A percentile compares a stretch with the other conserved stretches of the same genome.
These are phyloP conservation scores for Colletotrichum lupini DNA, from an alignment of 2,329 filamentous ascomycete genomes.

Conservation along the genomic window DNA sequence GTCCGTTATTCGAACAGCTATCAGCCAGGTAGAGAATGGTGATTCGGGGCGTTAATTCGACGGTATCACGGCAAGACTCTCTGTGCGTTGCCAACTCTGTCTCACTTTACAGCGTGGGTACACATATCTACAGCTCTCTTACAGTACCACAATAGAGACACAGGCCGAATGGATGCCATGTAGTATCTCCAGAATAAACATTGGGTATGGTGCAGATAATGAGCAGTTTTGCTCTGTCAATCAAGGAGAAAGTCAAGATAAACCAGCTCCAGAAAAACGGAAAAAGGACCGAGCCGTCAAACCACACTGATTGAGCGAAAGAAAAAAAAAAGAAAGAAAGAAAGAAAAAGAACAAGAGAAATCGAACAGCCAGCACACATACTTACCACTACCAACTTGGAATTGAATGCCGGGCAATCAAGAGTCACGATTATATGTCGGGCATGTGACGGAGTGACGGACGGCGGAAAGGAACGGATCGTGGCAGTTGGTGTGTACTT, in stretches of 20 bases:
- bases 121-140: background rate
- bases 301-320: background rate
- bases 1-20: background rate
- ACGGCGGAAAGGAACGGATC: slow-evolving; percentile 27
- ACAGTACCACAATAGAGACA: no score
- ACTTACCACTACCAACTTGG: no score
- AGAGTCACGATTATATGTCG: background rate
- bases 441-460: slow-evolving; percentile 21
- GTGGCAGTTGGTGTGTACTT: background rate
- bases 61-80: background rate
- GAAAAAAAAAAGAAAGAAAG: background rate
- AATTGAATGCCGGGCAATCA: background rate
- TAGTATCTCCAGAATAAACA: background rate
- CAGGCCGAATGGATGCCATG: background rate
- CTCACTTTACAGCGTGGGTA: background rate
- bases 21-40: background rate
- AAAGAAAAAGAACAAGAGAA: background rate
- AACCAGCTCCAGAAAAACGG: background rate
- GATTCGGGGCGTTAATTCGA: background rate
- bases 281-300: background rate
- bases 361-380: background rate
- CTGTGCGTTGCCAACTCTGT: background rate
- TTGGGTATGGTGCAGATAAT: background rate
- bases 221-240: background rate
- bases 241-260: background rate